phyloP scores from a whole-genome alignment of 2,329 filamentous ascomycete species.

The Fusarium sp. region DNA sequence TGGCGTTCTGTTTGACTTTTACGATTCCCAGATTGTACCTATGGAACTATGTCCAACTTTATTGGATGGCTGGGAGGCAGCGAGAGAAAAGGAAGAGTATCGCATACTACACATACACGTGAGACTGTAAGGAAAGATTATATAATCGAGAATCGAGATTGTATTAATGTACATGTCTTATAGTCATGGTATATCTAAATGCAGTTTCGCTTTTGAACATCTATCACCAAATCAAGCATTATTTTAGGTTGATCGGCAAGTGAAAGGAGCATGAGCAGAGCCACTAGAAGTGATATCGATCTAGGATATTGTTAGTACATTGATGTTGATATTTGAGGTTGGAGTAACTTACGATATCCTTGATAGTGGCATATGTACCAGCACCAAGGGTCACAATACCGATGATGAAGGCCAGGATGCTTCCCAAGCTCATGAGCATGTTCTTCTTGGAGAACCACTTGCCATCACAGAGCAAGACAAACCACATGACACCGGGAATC shows the following conservation, averaged over 20 bases:
- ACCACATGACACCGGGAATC: conserved; percentile 37
- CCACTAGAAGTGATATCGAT: conserved; percentile 29
- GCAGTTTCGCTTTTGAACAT: conserved; percentile 7
- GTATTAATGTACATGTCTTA: conserved; percentile 2
- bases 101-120: too few relatives aligned
- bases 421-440: conserved; percentile 25
- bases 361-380: conserved; percentile 35
- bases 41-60: background rate
- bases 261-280: conserved; percentile 40
- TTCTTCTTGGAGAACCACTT: conserved; percentile 37
- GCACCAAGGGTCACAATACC: conserved; percentile 33
- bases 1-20: background rate
- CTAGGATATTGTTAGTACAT: conserved; percentile 3
- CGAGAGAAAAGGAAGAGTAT: background rate
- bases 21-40: background rate
- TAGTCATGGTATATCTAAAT: conserved; percentile 6
- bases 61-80: too few relatives aligned
- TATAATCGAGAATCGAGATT: background rate
- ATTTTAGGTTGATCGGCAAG: conserved; percentile 24
- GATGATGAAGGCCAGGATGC: conserved; percentile 33
- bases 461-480: conserved; percentile 29
- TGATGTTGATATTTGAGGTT: rapidly evolving
- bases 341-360: conserved; percentile 28
- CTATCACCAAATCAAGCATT: background rate
- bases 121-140: background rate